phyloP scores from a whole-genome alignment of 345 rosid genomes.

The Anastatica hierochuntica region DNA sequence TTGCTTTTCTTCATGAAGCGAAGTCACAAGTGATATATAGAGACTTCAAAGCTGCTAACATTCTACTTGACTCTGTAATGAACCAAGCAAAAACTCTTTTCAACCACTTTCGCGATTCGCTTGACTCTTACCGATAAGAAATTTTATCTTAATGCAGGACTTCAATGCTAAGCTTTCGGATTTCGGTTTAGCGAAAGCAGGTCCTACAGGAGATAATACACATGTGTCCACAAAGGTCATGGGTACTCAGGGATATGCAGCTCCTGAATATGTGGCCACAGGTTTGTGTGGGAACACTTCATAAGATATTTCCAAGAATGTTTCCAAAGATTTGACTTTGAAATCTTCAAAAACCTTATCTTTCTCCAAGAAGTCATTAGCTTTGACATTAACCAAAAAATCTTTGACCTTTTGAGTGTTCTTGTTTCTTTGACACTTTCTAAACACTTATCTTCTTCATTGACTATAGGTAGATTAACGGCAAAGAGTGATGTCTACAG shows the following conservation, averaged over 20 bases:
- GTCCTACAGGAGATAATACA: constrained; percentile 93
- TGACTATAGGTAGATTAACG: constrained; percentile 48
- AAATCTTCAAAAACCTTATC: not conserved
- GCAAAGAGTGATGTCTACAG: constrained; percentile 64
- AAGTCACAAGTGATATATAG: constrained; percentile 93
- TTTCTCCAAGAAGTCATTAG: too few relatives aligned
- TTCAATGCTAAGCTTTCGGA: constrained; percentile 90
- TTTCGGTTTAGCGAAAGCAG: constrained; percentile 98
- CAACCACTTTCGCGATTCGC: not conserved
- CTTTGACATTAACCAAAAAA: too few relatives aligned
- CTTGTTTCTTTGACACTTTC: too few relatives aligned
- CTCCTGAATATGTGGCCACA: constrained; percentile 95
- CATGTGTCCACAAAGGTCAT: constrained; percentile 92
- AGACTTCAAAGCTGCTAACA: constrained; percentile 94
- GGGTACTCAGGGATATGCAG: constrained; percentile 96
- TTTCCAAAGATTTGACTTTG: constrained; percentile 3
- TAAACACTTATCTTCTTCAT: too few relatives aligned
- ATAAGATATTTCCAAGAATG: not conserved
- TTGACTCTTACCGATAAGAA: not conserved
- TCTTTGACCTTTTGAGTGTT: too few relatives aligned
- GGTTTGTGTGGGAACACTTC: too few relatives aligned
- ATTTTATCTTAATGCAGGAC: constrained; percentile 37
- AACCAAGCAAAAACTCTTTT: constrained; percentile 7
- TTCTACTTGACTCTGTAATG: constrained; percentile 76
- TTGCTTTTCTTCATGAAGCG: constrained; percentile 84